A percentile compares a stretch with the other conserved stretches of the same genome.
Evolutionary conservation across 371 early-diverging fungal species (phyloP).

Genomic region (Mucor piriformis): DNA sequence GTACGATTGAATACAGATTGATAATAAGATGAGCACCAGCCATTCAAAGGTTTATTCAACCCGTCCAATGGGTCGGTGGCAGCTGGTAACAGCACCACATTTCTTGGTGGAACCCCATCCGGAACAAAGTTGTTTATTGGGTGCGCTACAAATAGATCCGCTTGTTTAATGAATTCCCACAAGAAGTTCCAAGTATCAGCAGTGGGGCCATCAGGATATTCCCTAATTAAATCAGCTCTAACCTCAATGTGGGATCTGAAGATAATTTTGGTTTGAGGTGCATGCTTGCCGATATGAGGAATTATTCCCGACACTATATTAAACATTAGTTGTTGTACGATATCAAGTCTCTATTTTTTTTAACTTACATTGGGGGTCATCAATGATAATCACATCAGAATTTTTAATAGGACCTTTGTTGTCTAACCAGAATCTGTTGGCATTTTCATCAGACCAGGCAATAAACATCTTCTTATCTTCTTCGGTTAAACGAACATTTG

Average conservation of each 20-base stretch:
- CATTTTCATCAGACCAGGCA: conserved; percentile 80
- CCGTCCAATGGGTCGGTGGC: conserved; percentile 78
- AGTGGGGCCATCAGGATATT: conserved; percentile 58
- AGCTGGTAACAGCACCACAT: conserved; percentile 75
- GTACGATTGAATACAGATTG: conserved; percentile 77
- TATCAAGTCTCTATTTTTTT: not conserved
- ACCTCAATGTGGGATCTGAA: conserved; percentile 91
- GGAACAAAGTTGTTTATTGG: conserved; percentile 79
- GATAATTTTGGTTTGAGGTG: conserved; percentile 72
- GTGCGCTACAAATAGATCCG: conserved; percentile 81
- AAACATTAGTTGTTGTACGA: not conserved
- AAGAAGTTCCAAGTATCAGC: conserved; percentile 74
- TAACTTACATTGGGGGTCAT: conserved; percentile 81
- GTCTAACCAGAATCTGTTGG: conserved; percentile 73
- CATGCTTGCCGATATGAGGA: conserved; percentile 71
- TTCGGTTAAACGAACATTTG: conserved; percentile 59
- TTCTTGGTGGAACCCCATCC: conserved; percentile 61
- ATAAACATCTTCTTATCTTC: conserved; percentile 73
- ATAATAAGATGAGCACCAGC: conserved; percentile 65
- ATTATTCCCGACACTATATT: conserved; percentile 70
- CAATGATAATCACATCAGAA: conserved; percentile 83
- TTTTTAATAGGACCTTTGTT: conserved; percentile 66
- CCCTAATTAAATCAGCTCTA: conserved; percentile 69
- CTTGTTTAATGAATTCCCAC: conserved; percentile 72
- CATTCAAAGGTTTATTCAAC: conserved; percentile 68